Evolutionary conservation across 305 asterid species (phyloP), one percentile per base, ranked within the genome.

Genomic region (Solanum hybrid): DNA sequence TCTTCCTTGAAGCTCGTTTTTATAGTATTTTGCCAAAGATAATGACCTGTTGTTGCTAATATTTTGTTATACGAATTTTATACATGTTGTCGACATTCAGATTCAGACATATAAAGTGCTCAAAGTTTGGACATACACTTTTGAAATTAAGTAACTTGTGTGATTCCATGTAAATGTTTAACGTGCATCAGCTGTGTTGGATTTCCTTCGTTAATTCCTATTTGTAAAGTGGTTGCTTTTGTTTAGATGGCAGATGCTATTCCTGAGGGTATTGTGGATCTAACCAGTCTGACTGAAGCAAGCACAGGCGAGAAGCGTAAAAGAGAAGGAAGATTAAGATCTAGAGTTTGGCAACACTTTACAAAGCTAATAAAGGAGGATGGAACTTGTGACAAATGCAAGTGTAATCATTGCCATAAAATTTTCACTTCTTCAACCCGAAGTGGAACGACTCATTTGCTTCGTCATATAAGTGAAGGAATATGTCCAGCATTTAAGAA

Each of bases 381-480:
- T 14, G 90, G 90, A 24, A 71, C 81, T 35, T 37, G 82, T 35
- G 90, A 90, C 40, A 87, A 87, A 79, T 89, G 91, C 78, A 72
- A 46, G 66, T 90, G 91, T 51, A 87, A 87, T 35, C 89, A 90
- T 87, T 90, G 91, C 24, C 46, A 90, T 14, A 90, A 82, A 86
- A 26, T 56, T 14, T 90, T 87, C 38, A 40, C 90, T 79, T 87
- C 88, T 69, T 38, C 88, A 10, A 79, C 88, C n/a, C 78, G 90
- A 40, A 71, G 90, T 80, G 90, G 91, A 73, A 90, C 91, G 7
- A 79, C 90, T 42, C 89, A 87, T 81, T 90, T 90, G 37, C 90
- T 90, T 34, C 91, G 91, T 76, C 91, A 90, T 36, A 73, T 90
- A 79, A 87, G 84, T 46, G 90, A 87, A 72, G 91, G 91, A 73